Evolutionary conservation across 2,329 filamentous ascomycete genomes (phyloP), one percentile per base, ranked within the genome.

Genomic region (Ampelomyces quisqualis): DNA sequence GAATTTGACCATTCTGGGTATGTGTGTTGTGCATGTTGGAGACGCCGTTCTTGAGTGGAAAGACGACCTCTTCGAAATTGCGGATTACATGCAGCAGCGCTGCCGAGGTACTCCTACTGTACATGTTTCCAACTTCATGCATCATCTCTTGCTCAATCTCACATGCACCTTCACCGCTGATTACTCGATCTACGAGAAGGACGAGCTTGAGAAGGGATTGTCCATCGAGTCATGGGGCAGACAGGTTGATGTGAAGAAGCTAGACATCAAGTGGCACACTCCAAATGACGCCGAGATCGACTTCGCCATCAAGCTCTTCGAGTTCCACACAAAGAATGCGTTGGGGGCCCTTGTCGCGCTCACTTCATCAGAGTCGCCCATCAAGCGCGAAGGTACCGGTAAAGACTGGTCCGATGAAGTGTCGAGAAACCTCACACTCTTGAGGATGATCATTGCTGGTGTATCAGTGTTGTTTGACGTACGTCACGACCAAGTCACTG

Each of bases 331-430:
- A 5, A 81, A 81, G 41, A 83, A 81, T 27, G 90, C 91, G 2
- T 79, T 91, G 45, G 75, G 83, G 43, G 82, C 88, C 47, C 72
- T 98, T 9, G 80, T 81, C 48, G 80, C 84, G 6, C 77, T 98
- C n/a, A 94, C 89, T 61, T 84, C 87, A 47, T 84, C 88, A 31
- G 80, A 85, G 23, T 85, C 90, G 1, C 85, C 83, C 2, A 85
- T 97, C 38, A 94, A 90, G 67, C 81, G 91, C 41, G 91, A 90
- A 53, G 93, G 93, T 24, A 95, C 91, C 65, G 94, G 95, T 55
- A 98, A 97, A 69, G 91, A 96, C 58, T 98, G 93, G 93, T 96
- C 91, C 0, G 93, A 98, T 65, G 94, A 98, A 65, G 85, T 97
- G 19, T 91, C 90, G 2, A 78, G 93, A 40, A 89, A 95, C 53